Percentiles rank a stretch among this genome's conserved stretches.
phyloP scores from a whole-genome alignment of 148 eudicot species.

The Fagopyrum esculentum region DNA sequence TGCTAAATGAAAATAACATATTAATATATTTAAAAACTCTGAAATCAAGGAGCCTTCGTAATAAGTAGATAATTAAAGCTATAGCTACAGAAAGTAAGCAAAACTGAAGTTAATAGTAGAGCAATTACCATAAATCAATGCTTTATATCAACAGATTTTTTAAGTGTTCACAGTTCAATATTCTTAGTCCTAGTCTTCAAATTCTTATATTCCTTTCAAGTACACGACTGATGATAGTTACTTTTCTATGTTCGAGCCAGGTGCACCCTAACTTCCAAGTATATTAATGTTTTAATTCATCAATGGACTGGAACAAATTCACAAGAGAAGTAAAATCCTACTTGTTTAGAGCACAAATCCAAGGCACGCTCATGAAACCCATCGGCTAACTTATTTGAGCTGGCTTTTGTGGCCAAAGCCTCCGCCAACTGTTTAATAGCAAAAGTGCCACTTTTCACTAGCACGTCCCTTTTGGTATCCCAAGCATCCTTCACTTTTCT shows the following conservation, averaged over 20 bases:
- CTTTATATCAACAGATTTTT: background rate
- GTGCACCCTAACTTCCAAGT: background rate
- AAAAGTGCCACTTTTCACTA: constrained; percentile 72
- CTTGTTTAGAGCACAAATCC: constrained; percentile 62
- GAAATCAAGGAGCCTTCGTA: background rate
- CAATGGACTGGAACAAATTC: background rate
- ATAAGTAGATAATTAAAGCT: background rate
- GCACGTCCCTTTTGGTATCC: constrained; percentile 61
- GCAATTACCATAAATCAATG: background rate
- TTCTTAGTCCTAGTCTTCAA: too few relatives aligned
- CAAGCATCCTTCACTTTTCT: constrained; percentile 98
- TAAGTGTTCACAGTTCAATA: background rate
- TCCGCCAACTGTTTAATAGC: constrained; percentile 91
- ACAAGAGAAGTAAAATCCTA: constrained; percentile 15
- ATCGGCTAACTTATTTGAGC: constrained; percentile 48
- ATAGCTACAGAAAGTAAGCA: constrained; percentile 31
- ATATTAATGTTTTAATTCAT: background rate
- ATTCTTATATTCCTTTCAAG: background rate
- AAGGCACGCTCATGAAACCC: constrained; percentile 55
- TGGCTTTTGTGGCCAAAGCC: constrained; percentile 69
- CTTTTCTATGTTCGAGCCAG: background rate
- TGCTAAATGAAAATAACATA: background rate
- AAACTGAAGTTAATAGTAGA: background rate
- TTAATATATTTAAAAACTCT: background rate
- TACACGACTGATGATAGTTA: background rate